Percentiles rank a stretch among this genome's conserved stretches.
These are phyloP conservation scores for Pleurotus tuber-regium DNA, from an alignment of 768 basidiomycete genomes.

Conservation along the genomic window DNA sequence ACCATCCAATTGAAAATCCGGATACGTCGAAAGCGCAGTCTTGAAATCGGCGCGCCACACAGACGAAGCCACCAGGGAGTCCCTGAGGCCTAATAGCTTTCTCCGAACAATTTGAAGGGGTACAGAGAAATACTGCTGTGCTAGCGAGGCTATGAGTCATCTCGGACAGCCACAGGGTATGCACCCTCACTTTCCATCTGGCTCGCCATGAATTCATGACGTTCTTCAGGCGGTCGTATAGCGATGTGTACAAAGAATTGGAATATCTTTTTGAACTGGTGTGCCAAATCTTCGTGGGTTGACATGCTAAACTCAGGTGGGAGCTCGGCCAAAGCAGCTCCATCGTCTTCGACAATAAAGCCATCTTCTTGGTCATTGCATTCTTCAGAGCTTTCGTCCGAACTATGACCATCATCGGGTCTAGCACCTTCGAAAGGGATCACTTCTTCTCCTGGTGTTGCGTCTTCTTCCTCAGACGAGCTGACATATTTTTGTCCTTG, in stretches of 20 bases:
- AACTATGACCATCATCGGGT: constrained; percentile 35
- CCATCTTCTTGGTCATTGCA: constrained; percentile 32
- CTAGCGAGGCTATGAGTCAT: constrained; percentile 22
- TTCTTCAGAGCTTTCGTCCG: constrained; percentile 33
- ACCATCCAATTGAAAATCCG: constrained; percentile 51
- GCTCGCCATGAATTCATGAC: constrained; percentile 53
- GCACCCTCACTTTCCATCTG: constrained; percentile 45
- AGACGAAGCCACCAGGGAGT: constrained; percentile 81
- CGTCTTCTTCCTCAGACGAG: constrained; percentile 30
- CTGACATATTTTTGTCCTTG: constrained; percentile 30
- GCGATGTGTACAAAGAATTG: constrained; percentile 86
- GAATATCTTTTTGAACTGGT: constrained; percentile 86
- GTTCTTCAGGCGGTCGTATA: constrained; percentile 49
- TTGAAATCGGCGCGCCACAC: constrained; percentile 78
- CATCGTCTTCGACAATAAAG: constrained; percentile 72
- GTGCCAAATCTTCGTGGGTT: constrained; percentile 68
- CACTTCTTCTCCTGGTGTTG: constrained; percentile 25
- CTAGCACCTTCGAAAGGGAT: constrained; percentile 46
- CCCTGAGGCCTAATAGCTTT: constrained; percentile 65
- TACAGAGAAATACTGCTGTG: constrained; percentile 70
- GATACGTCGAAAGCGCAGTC: constrained; percentile 60
- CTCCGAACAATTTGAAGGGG: constrained; percentile 67
- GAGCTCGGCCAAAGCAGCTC: constrained; percentile 39
- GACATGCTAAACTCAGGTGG: constrained; percentile 81
- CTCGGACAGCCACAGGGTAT: background rate